Evolutionary conservation across 306 rosid species (phyloP), one percentile per base, ranked within the genome.

Genomic region (Vachellia pachyceras): DNA sequence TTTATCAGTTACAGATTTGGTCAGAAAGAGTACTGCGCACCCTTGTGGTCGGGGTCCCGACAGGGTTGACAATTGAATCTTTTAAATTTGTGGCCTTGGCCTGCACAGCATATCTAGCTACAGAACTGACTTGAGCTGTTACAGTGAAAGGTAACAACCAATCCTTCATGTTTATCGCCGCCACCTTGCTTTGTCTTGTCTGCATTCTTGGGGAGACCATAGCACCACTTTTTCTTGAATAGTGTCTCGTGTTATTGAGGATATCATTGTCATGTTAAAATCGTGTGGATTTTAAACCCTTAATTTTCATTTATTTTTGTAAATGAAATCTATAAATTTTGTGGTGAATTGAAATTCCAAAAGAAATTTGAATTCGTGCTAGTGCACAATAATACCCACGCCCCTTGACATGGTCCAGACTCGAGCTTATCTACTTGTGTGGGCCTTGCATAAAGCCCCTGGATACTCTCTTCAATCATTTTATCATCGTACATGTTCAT

Each of bases 381-480:
- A 49, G 40, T 79, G 76, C 77, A 70, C 40, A 36, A 22, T 58
- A 36, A 75, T 75, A 44, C 75, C 25, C 82, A 54, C 76, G 79
- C 84, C n/a, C 10, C 68, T 75, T 37, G 76, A 33, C 64, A 40
- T 35, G 69, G 72, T 80, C 78, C 67, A 58, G 72, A 72, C 84
- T 67, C 71, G 79, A 80, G 73, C 84, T 72, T 64, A 64, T 35
- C 83, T 52, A 7, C 76, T 9, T 65, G 9, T 44, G 57, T 75
- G 46, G 77, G 44, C 80, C 75, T 75, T 76, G 18, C 74, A 23
- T 50, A 75, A 55, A 0, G 78, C 71, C 86, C 58, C 22, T 1
- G 11, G 54, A 77, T 79, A 76, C 50, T 83, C 80, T 73, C 79
- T 39, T 61, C 5, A 61, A 69, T 42, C 78, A 50, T 82, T 63